Evolutionary conservation across 1,139 yeast genomes (phyloP).

Genomic region (Scheffersomyces segobiensis): DNA sequence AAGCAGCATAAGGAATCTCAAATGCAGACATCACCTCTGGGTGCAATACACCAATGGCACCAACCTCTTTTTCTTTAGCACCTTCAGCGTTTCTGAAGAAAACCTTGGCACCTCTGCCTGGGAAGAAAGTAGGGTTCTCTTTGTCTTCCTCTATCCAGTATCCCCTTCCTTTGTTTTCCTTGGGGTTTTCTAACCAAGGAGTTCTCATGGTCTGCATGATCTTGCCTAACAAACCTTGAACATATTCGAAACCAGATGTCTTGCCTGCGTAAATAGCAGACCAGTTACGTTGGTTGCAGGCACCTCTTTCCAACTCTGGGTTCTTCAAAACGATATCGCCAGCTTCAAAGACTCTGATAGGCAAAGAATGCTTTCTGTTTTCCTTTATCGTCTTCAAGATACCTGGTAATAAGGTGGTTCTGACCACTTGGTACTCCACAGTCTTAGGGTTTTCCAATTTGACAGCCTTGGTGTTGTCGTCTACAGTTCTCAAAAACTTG

Average conservation of each 20-base stretch:
- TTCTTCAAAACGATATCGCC: slow-evolving; percentile 94
- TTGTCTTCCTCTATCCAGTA: slow-evolving; percentile 80
- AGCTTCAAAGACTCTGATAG: slow-evolving; percentile 90
- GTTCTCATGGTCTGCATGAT: slow-evolving; percentile 96
- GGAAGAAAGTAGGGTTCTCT: slow-evolving; percentile 77
- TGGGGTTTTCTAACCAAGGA: slow-evolving; percentile 68
- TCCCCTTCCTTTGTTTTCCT: slow-evolving; percentile 61
- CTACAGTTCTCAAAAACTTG: slow-evolving; percentile 72
- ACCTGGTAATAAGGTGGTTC: slow-evolving; percentile 94
- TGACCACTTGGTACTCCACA: slow-evolving; percentile 93
- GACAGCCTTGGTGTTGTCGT: slow-evolving; percentile 78
- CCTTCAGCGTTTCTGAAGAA: slow-evolving; percentile 67
- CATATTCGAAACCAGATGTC: slow-evolving; percentile 89
- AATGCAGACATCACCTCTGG: slow-evolving; percentile 88
- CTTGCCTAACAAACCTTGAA: slow-evolving; percentile 93
- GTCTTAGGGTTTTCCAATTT: slow-evolving; percentile 96
- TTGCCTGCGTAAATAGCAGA: slow-evolving; percentile 93
- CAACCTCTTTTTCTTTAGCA: slow-evolving; percentile 60
- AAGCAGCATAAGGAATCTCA: slow-evolving; percentile 91
- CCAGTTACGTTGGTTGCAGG: slow-evolving; percentile 93
- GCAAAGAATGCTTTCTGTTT: slow-evolving; percentile 93
- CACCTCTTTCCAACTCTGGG: slow-evolving; percentile 77
- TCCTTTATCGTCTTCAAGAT: slow-evolving; percentile 92
- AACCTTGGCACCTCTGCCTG: slow-evolving; percentile 94
- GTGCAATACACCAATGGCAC: slow-evolving; percentile 90